Evolutionary conservation across 257 asterid genomes (phyloP), one percentile per base, ranked within the genome.

Genomic region (Petrea volubilis): DNA sequence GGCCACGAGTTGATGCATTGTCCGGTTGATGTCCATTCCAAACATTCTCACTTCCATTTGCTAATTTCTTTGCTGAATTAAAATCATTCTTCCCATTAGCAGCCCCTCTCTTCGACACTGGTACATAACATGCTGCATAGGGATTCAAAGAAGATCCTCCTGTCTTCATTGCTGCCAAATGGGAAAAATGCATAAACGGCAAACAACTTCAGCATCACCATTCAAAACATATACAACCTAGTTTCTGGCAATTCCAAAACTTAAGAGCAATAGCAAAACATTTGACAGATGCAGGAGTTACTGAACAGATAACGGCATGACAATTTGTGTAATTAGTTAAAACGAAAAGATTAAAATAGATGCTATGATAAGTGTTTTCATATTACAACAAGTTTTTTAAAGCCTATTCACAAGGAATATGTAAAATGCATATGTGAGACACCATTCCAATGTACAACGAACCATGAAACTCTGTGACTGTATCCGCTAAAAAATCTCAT

Each of bases 81-180:
- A 64, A 61, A 36, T 52, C 73, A 33, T 66, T 68, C 68, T 60
- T 62, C 67, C 55, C 78, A 67, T 77, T 77, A 66, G 75, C 23
- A 51, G 50, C 82, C 63, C 60, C 85, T 72, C 89, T 86, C 74
- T 68, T 83, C 28, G 82, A 85, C 67, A 88, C 70, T 5, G 95
- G 95, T 62, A 88, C 65, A 10, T 88, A 88, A 24, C 89, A 78
- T 62, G 83, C 79, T 71, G 95, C 95, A 76, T 78, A 80, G 23
- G 95, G 91, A 63, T 88, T 88, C 74, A 88, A 73, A 40, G 86
- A 43, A 27, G 93, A 87, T 17, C 71, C 27, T 64, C 84, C 83
- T 27, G 81, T 41, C 88, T 76, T 83, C 95, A 88, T 88, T 63
- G 68, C 64, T 66, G 68, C 56, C 33, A 46, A n/a, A 7, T 50